Conservation (phyloP, 495 filamentous ascomycete genomes). For the Penicillium cosmopolitanum region DNA sequence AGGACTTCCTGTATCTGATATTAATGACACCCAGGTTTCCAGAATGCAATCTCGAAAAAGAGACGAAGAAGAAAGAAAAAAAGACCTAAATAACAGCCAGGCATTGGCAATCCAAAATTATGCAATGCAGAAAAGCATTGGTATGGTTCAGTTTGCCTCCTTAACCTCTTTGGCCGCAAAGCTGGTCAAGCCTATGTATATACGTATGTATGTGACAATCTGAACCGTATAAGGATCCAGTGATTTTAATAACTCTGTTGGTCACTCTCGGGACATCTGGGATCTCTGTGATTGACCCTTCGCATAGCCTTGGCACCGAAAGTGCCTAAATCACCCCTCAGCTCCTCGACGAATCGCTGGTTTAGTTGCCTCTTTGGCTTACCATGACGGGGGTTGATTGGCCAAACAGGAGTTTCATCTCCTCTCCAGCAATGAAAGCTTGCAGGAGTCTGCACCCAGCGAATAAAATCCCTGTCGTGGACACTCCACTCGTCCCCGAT, state of each 20-base stretch:
- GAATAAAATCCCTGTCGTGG: slow-evolving; percentile 16
- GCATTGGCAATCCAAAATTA: too few species aligned
- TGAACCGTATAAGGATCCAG: slow-evolving; percentile 6
- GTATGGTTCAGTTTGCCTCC: neutral
- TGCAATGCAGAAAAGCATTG: too few species aligned
- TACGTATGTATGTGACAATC: neutral
- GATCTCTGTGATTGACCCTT: slow-evolving; percentile 20
- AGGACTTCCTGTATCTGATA: neutral
- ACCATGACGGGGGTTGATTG: slow-evolving; percentile 12
- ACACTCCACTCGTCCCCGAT: slow-evolving; percentile 13
- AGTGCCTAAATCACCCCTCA: slow-evolving; percentile 13
- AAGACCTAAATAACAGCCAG: neutral
- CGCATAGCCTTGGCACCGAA: slow-evolving; percentile 13
- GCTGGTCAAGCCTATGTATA: neutral
- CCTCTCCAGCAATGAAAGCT: slow-evolving; percentile 10
- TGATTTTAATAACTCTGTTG: slow-evolving; percentile 17
- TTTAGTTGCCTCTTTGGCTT: slow-evolving; percentile 18
- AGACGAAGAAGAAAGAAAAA: neutral
- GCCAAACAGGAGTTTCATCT: slow-evolving; percentile 5
- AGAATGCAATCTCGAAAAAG: too few species aligned
- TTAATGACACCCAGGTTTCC: neutral
- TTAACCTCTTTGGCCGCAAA: neutral
- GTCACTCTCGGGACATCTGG: slow-evolving; percentile 5
- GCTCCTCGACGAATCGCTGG: slow-evolving; percentile 12
- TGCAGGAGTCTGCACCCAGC: slow-evolving; percentile 13